Evolutionary conservation across 2,329 filamentous ascomycete species (phyloP).

Genomic region (Alternaria conjuncta): DNA sequence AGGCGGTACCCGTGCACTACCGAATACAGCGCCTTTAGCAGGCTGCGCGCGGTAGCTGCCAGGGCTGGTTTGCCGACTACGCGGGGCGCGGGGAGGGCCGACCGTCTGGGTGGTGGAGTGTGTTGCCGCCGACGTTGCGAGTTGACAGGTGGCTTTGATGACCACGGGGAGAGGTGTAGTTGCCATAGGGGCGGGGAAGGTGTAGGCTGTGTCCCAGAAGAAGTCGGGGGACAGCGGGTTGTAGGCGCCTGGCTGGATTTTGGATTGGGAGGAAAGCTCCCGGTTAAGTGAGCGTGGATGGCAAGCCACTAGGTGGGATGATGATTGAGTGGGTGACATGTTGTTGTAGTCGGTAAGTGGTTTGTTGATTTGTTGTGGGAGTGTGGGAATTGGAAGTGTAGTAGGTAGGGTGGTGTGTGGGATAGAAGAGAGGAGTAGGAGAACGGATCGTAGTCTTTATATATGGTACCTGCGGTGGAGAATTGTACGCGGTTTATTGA

Average conservation of each 20-base stretch:
- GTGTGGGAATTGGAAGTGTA: background rate
- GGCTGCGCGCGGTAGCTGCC: background rate
- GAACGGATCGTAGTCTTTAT: background rate
- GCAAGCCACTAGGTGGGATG: background rate
- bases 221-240: background rate
- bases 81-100: background rate
- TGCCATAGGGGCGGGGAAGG: background rate
- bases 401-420: background rate
- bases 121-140: background rate
- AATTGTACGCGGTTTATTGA: background rate
- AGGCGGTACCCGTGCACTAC: background rate
- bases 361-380: background rate
- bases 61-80: background rate
- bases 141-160: background rate
- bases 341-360: background rate
- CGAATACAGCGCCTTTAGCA: background rate
- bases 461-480: background rate
- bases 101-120: background rate
- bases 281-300: background rate
- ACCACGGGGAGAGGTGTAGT: background rate
- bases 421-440: background rate
- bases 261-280: rapidly evolving
- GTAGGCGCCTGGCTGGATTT: background rate
- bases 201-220: background rate
- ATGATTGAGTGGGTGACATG: background rate